phyloP scores from a whole-genome alignment of 2,329 filamentous ascomycete genomes.

The Didymellaceae sp. region DNA sequence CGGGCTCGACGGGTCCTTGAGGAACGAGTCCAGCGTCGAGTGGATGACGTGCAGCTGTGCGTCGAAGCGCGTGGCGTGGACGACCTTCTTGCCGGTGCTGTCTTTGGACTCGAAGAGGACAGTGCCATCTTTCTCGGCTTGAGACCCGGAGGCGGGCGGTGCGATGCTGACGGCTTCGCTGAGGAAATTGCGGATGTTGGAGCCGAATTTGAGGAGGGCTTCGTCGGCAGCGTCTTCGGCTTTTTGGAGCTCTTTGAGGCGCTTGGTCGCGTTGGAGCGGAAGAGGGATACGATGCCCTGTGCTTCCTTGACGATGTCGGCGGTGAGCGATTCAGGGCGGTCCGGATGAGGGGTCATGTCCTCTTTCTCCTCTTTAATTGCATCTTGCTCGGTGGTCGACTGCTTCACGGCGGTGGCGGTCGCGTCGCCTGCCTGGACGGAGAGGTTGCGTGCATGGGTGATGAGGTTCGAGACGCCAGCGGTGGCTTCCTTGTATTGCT shows the following conservation, averaged over 20 bases:
- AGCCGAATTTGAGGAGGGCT: slow-evolving; percentile 88
- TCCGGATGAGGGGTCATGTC: slow-evolving; percentile 44
- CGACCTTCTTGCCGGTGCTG: slow-evolving; percentile 85
- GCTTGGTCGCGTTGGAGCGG: slow-evolving; percentile 76
- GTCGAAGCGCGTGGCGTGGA: slow-evolving; percentile 92
- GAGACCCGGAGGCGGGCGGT: slow-evolving; percentile 64
- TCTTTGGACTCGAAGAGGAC: slow-evolving; percentile 95
- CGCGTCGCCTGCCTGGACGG: slow-evolving; percentile 54
- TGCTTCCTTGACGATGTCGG: slow-evolving; percentile 61
- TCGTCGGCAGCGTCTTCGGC: slow-evolving; percentile 97
- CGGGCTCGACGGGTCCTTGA: slow-evolving; percentile 76
- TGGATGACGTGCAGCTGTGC: slow-evolving; percentile 96
- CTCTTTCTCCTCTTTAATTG: slow-evolving; percentile 21
- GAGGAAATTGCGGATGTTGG: slow-evolving; percentile 87
- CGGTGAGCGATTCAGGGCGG: slow-evolving; percentile 54
- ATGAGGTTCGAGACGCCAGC: slow-evolving; percentile 79
- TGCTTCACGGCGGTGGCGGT: slow-evolving; percentile 25
- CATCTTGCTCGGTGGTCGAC: slow-evolving; percentile 22
- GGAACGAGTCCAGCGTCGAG: slow-evolving; percentile 78
- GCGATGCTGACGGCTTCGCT: slow-evolving; percentile 89
- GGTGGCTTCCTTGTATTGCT: slow-evolving; percentile 86
- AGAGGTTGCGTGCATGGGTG: slow-evolving; percentile 75
- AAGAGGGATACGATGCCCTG: slow-evolving; percentile 77
- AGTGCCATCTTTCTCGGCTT: slow-evolving; percentile 55
- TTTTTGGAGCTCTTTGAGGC: slow-evolving; percentile 85